phyloP scores from a whole-genome alignment of 306 rosid species.

The Alnus glutinosa region DNA sequence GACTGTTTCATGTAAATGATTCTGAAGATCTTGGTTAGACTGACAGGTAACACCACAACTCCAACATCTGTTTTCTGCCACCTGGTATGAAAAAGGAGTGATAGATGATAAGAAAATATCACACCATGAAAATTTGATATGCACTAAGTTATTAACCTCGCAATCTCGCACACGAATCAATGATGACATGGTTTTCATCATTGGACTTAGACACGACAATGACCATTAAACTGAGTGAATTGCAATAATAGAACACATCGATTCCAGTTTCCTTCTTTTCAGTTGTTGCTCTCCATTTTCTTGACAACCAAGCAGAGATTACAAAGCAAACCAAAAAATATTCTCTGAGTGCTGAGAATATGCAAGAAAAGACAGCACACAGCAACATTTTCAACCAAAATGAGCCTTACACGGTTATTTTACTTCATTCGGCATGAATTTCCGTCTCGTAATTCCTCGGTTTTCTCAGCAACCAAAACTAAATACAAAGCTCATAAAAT shows the following conservation, averaged over 20 bases:
- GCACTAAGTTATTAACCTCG: conserved; percentile 1
- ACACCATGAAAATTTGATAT: neutral
- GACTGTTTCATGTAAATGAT: conserved; percentile 64
- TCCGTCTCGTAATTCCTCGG: neutral
- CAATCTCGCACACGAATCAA: neutral
- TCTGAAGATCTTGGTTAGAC: conserved; percentile 54
- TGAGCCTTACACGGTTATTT: neutral
- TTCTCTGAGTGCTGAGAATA: neutral
- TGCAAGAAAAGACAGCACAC: neutral
- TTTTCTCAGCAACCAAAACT: neutral
- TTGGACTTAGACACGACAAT: neutral
- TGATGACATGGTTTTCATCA: neutral
- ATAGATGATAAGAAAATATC: neutral
- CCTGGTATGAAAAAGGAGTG: conserved; percentile 43
- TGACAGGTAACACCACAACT: conserved; percentile 58
- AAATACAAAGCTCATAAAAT: neutral
- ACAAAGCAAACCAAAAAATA: neutral
- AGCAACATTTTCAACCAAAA: neutral
- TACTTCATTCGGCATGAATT: neutral
- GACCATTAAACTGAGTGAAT: neutral
- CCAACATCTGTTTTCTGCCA: conserved; percentile 77
- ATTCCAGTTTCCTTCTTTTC: neutral
- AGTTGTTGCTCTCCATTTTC: neutral
- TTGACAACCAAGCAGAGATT: neutral
- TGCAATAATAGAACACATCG: neutral